phyloP scores from a whole-genome alignment of 257 asterid species.

The Solanum sparsipilum region DNA sequence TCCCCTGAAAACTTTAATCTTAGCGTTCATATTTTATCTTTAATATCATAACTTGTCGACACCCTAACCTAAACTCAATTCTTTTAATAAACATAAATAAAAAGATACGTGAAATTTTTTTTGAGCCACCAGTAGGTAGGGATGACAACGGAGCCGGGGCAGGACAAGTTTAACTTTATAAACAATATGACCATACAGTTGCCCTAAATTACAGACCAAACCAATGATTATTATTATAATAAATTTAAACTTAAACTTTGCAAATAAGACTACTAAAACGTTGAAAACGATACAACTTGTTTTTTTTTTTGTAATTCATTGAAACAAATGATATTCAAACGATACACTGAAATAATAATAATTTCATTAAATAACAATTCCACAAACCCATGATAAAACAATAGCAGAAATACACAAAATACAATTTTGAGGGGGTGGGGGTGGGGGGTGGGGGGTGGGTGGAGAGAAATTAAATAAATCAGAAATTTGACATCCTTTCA shows the following conservation, averaged over 20 bases:
- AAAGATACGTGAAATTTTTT: too few species aligned
- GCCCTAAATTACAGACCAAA: background rate
- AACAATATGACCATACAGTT: background rate
- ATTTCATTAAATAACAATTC: conserved; percentile 9
- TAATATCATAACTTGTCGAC: too few species aligned
- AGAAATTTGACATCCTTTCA: conserved; percentile 30
- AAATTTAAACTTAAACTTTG: background rate
- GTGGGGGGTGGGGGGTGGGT: background rate
- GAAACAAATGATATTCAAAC: background rate
- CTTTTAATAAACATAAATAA: too few species aligned
- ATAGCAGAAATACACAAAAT: background rate
- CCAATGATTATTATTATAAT: background rate
- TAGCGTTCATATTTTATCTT: background rate
- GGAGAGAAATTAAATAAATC: background rate
- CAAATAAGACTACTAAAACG: background rate
- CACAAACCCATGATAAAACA: background rate
- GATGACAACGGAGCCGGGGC: too few species aligned
- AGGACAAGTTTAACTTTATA: background rate
- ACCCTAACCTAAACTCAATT: background rate
- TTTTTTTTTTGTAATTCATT: background rate
- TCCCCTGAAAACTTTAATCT: too few species aligned
- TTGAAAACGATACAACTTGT: background rate
- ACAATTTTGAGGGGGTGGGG: background rate
- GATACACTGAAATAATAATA: background rate
- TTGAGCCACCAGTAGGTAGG: too few species aligned